A percentile compares a stretch with the other conserved stretches of the same genome.
Conservation (phyloP, 257 asterid species). For the Solanum piurae region DNA sequence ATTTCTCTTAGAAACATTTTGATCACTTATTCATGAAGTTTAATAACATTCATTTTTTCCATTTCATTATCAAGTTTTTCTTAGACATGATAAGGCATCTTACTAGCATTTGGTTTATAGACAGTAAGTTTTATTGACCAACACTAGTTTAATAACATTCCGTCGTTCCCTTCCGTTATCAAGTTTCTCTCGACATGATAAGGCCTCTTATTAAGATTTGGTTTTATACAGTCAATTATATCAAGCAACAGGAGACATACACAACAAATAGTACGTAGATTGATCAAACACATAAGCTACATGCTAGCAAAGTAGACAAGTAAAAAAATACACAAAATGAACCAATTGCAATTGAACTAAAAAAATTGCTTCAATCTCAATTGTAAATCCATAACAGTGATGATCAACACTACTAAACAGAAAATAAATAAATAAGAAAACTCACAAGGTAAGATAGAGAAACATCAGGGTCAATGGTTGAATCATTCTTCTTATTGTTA, state of each 20-base stretch:
- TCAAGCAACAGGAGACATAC: not conserved
- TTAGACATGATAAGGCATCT: not conserved
- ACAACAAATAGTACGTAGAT: not conserved
- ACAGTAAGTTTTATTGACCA: not conserved
- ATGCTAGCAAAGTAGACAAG: not conserved
- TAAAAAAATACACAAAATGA: not conserved
- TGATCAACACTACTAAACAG: not conserved
- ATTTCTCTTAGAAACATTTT: not conserved
- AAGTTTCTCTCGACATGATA: not conserved
- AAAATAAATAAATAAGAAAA: not conserved
- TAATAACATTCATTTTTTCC: not conserved
- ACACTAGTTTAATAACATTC: not conserved
- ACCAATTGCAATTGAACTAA: not conserved
- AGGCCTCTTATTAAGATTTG: not conserved
- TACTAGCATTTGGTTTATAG: not conserved
- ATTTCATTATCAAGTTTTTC: not conserved
- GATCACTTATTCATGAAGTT: not conserved
- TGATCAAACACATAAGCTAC: not conserved
- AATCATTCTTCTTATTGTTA: constrained; percentile 14
- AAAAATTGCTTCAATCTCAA: not conserved
- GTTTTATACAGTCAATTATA: not conserved
- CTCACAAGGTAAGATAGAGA: constrained; percentile 92
- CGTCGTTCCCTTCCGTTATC: not conserved
- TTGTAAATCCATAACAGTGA: not conserved
- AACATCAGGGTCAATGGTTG: constrained; percentile 89